A percentile compares a stretch with the other conserved stretches of the same genome.
Conservation (phyloP, 2,329 filamentous ascomycete species). For the Teratosphaeria gauchensis region DNA sequence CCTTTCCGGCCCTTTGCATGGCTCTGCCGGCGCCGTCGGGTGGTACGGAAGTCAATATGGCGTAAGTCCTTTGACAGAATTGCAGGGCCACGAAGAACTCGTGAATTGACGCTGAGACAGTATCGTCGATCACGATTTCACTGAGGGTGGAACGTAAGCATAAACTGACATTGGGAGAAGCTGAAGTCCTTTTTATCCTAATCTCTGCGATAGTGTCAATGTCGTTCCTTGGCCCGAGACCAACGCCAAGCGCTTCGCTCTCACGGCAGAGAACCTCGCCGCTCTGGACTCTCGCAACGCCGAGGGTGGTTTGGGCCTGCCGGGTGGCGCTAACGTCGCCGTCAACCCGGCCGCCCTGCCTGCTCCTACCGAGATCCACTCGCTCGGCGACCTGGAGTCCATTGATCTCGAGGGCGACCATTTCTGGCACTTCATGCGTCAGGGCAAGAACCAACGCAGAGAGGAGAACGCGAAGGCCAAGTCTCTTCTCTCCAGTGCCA, state of each 20-base stretch:
- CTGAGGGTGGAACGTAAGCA: not conserved
- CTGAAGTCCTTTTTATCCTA: not conserved
- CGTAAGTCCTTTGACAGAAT: not conserved
- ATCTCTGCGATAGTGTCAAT: not conserved
- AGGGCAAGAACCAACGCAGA: not conserved
- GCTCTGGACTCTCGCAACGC: not conserved
- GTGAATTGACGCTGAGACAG: not conserved
- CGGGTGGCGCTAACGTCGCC: not conserved
- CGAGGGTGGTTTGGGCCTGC: not conserved
- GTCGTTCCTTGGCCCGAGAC: not conserved
- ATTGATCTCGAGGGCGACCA: not conserved
- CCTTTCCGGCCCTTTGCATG: not conserved
- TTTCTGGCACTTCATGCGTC: not conserved
- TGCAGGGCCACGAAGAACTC: not conserved
- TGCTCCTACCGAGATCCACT: not conserved
- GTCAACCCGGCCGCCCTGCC: not conserved
- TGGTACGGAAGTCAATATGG: not conserved
- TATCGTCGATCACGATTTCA: not conserved
- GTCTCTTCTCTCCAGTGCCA: not conserved
- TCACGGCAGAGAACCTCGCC: not conserved
- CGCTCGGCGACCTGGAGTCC: not conserved
- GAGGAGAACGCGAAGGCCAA: too few species aligned
- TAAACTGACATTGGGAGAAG: not conserved
- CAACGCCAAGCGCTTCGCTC: not conserved
- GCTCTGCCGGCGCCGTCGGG: not conserved